phyloP scores from a whole-genome alignment of 805 yeast genomes.

The Ogataea parapolymorpha region DNA sequence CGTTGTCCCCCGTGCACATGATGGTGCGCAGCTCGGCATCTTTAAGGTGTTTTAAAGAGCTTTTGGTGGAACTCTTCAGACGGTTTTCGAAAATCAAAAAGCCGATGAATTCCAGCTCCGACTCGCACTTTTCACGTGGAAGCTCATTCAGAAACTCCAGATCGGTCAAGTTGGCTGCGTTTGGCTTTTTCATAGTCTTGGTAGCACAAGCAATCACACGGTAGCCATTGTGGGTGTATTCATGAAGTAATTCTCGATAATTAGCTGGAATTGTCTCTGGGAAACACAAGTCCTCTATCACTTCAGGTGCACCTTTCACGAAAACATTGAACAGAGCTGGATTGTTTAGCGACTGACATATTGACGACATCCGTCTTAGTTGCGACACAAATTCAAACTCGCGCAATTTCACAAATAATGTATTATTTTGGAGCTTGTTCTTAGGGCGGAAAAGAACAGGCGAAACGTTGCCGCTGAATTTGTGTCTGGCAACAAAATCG shows the following conservation, averaged over 20 bases:
- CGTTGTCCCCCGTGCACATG: constrained; percentile 98
- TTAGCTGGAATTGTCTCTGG: constrained; percentile 69
- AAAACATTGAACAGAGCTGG: constrained; percentile 39
- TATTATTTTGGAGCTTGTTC: constrained; percentile 22
- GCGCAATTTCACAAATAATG: constrained; percentile 37
- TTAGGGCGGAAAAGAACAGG: constrained; percentile 52
- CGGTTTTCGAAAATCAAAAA: constrained; percentile 92
- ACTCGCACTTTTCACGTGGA: constrained; percentile 65
- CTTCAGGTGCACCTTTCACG: constrained; percentile 98
- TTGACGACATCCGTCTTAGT: constrained; percentile 86
- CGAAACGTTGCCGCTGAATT: constrained; percentile 37
- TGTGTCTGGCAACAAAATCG: constrained; percentile 25
- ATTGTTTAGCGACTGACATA: constrained; percentile 48
- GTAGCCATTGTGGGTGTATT: constrained; percentile 90
- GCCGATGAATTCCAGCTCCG: constrained; percentile 71
- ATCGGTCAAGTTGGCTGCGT: constrained; percentile 28
- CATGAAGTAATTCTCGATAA: constrained; percentile 68
- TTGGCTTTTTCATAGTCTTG: constrained; percentile 37
- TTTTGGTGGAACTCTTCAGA: constrained; percentile 64
- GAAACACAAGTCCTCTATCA: constrained; percentile 73
- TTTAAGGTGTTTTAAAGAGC: constrained; percentile 55
- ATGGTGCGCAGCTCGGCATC: constrained; percentile 75
- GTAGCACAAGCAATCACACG: constrained; percentile 92
- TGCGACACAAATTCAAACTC: constrained; percentile 83
- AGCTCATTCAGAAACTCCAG: constrained; percentile 49